Conservation (phyloP, 2,329 filamentous ascomycete species). For the Xylaria sp. region DNA sequence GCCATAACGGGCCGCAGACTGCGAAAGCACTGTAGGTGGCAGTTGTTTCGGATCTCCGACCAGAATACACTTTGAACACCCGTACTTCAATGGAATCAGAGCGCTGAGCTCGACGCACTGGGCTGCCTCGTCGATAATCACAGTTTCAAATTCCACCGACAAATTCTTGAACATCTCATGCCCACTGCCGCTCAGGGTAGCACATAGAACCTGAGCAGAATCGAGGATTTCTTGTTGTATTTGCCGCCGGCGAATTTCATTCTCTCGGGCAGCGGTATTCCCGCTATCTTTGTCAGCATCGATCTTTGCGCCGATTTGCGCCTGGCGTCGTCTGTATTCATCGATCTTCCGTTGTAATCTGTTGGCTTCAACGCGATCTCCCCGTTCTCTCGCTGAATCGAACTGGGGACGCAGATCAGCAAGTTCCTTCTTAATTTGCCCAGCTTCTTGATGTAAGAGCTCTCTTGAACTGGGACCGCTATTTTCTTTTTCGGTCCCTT, state of each 20-base stretch:
- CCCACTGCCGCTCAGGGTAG: conserved; percentile 92
- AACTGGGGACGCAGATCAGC: conserved; percentile 76
- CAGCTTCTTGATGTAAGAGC: conserved; percentile 71
- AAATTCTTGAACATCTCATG: conserved; percentile 97
- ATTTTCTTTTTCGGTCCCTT: conserved; percentile 67
- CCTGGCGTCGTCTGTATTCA: conserved; percentile 79
- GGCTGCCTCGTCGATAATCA: conserved; percentile 97
- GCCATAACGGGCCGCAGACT: conserved; percentile 89
- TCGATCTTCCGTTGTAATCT: conserved; percentile 81
- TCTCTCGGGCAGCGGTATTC: conserved; percentile 82
- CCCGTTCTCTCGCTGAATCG: conserved; percentile 70
- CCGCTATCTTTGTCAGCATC: conserved; percentile 89
- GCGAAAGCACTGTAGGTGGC: conserved; percentile 93
- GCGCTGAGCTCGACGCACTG: conserved; percentile 98
- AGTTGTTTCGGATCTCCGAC: conserved; percentile 98
- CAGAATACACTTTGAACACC: conserved; percentile 94
- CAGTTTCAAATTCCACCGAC: conserved; percentile 96
- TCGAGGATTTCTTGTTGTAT: conserved; percentile 93
- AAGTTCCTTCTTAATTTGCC: conserved; percentile 79
- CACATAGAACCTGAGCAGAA: conserved; percentile 90
- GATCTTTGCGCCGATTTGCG: conserved; percentile 81
- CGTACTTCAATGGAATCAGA: conserved; percentile 96
- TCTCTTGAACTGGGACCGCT: conserved; percentile 67
- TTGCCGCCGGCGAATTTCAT: conserved; percentile 83
- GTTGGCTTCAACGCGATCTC: conserved; percentile 60